These are phyloP conservation scores for Acanthamoeba divionensis DNA, from an alignment of 208 protist species.

Conservation along the genomic window DNA sequence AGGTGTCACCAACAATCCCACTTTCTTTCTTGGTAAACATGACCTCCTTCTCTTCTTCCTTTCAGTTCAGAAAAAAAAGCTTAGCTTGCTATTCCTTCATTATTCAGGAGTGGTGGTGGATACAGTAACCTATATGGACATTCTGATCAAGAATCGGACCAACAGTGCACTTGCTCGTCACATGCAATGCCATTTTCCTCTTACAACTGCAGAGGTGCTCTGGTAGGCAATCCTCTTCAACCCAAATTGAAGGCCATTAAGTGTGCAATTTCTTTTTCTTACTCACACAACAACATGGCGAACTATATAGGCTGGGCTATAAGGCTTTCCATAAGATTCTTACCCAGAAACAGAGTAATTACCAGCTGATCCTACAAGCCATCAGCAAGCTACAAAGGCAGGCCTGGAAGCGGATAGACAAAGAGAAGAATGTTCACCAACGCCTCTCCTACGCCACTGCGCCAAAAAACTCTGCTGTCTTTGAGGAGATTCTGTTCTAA, in stretches of 20 bases:
- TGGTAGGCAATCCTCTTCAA: neutral
- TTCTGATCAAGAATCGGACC: neutral
- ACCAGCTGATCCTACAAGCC: neutral
- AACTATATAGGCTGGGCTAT: neutral
- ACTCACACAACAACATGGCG: neutral
- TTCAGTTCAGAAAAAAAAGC: too few relatives aligned
- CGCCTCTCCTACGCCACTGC: neutral
- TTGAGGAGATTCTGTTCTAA: neutral
- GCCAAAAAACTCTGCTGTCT: slow-evolving; percentile 14
- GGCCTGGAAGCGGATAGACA: neutral
- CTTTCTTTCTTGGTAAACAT: slow-evolving; percentile 29
- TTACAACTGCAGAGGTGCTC: neutral
- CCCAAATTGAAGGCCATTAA: neutral
- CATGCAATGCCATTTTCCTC: slow-evolving; percentile 28
- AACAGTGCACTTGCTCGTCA: neutral
- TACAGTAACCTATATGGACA: slow-evolving; percentile 11
- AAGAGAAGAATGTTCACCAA: neutral
- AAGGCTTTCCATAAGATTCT: slow-evolving; percentile 1
- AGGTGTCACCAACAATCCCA: neutral
- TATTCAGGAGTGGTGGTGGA: slow-evolving; percentile 4
- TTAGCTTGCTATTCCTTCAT: too few relatives aligned
- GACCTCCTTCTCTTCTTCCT: neutral
- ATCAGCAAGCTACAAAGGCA: neutral
- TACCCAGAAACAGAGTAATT: neutral
- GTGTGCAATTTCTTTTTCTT: neutral